Evolutionary conservation across 2,329 filamentous ascomycete species (phyloP).

Genomic region (Byssothecium circinans): DNA sequence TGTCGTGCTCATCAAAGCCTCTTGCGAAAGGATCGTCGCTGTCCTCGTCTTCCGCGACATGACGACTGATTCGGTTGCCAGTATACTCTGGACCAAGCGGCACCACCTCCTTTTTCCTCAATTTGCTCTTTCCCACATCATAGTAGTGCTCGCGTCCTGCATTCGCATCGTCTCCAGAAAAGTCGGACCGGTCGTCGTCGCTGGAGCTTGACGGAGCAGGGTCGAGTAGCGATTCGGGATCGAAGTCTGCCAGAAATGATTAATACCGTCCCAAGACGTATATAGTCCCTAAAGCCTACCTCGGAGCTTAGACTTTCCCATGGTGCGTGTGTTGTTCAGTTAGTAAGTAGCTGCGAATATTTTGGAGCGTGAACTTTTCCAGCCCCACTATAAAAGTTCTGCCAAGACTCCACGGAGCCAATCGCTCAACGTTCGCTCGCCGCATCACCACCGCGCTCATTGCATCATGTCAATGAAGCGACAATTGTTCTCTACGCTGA

Average conservation of each 20-base stretch:
- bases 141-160: conserved; percentile 86
- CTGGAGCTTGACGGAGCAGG: conserved; percentile 58
- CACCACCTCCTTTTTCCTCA: conserved; percentile 71
- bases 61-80: conserved; percentile 73
- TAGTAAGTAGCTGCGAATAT: conserved; percentile 11
- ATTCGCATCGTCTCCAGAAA: conserved; percentile 45
- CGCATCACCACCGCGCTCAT: conserved; percentile 24
- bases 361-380: conserved; percentile 12
- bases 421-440: conserved; percentile 9
- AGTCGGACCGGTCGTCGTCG: conserved; percentile 59
- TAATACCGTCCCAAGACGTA: no score
- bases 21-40: conserved; percentile 55
- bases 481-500: conserved; percentile 58
- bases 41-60: conserved; percentile 59
- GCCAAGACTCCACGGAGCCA: conserved; percentile 17
- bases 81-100: conserved; percentile 78
- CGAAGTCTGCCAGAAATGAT: conserved; percentile 63
- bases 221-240: conserved; percentile 70
- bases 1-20: conserved; percentile 47
- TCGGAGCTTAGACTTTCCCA: conserved; percentile 36
- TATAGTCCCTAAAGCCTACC: conserved; percentile 19
- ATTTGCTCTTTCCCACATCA: conserved; percentile 79
- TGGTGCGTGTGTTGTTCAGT: conserved; percentile 12
- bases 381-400: conserved; percentile 29
- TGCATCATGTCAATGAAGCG: conserved; percentile 35